Evolutionary conservation across 768 basidiomycete genomes (phyloP), one percentile per base, ranked within the genome.

Genomic region (Symmetrospora coprosmae): DNA sequence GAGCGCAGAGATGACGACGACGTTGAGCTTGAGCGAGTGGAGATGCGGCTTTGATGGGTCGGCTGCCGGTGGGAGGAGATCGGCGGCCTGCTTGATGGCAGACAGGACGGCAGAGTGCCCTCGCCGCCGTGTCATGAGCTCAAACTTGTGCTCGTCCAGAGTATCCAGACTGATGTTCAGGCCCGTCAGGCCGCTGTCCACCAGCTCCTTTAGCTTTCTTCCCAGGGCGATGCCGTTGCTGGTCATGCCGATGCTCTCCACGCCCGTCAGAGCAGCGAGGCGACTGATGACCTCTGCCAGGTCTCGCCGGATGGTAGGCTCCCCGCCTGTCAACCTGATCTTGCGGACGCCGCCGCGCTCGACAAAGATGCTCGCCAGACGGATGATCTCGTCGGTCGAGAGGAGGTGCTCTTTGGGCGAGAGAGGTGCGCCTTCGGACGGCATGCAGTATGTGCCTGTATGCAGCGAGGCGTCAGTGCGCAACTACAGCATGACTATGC

Each of bases 381-480:
- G 80, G 39, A 85, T 70, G 28, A 90, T 73, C 70, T 91, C 87
- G 50, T 81, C 78, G 64, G 87, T 82, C 0, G 84, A 81, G 37
- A 91, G 77, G 60, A 87, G 77, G 61, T 84, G 77, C 9, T 76
- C 75, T 33, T 75, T 74, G 2, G 86, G 87, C 13, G 85, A 82
- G 27, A 89, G 76, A 51, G 83, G 79, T 4, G 89, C 74, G 31
- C 87, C 86, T 68, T 84, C 81, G 51, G 77, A 79, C 2, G 87
- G 87, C 87, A 90, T 91, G 68, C 87, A 90, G 70, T 91, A 91
- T 67, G 87, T 87, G 66, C 87, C 86, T 90, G 64, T 23, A 28
- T n/a, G n/a, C 2, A n/a, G 4, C 33, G 11, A 27, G 17, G 19
- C 23, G n/a, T 47, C 23, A 27, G 16, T 46, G 13, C 30, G 9